Percentiles rank a stretch among this genome's conserved stretches.
These are phyloP conservation scores for Boletus huronensis DNA, from an alignment of 768 basidiomycete genomes.

Conservation along the genomic window DNA sequence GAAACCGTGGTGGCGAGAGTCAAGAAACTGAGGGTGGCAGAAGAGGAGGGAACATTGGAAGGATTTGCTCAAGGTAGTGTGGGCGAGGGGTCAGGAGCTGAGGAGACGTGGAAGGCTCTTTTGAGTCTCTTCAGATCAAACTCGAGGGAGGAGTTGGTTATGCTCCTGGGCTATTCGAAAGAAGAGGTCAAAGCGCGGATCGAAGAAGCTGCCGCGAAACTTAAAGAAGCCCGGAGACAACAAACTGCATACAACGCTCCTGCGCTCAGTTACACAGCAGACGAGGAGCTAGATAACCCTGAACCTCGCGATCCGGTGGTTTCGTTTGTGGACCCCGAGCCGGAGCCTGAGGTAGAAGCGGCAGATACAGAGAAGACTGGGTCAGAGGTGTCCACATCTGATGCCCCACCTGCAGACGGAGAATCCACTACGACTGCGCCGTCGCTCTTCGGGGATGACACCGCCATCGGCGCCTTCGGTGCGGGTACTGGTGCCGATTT, in stretches of 20 bases:
- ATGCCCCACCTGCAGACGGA: slow-evolving; percentile 60
- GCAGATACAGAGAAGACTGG: slow-evolving; percentile 36
- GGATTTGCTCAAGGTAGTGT: slow-evolving; percentile 64
- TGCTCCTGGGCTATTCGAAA: slow-evolving; percentile 89
- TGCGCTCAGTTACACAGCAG: slow-evolving; percentile 30
- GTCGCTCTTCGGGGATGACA: slow-evolving; percentile 83
- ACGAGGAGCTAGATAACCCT: slow-evolving; percentile 42
- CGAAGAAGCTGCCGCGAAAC: slow-evolving; percentile 73
- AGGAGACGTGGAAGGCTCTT: slow-evolving; percentile 84
- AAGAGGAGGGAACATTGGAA: slow-evolving; percentile 54
- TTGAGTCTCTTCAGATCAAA: slow-evolving; percentile 83
- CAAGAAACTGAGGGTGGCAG: slow-evolving; percentile 57
- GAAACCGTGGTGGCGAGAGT: slow-evolving; percentile 71
- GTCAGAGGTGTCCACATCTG: slow-evolving; percentile 73
- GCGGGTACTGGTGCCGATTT: slow-evolving; percentile 68
- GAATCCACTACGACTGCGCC: slow-evolving; percentile 86
- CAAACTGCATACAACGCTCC: slow-evolving; percentile 24
- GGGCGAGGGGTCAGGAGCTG: slow-evolving; percentile 28
- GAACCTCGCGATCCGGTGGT: slow-evolving; percentile 72
- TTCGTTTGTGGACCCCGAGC: slow-evolving; percentile 72
- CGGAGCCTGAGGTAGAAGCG: slow-evolving; percentile 28
- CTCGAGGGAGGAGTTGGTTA: slow-evolving; percentile 86
- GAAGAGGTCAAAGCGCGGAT: slow-evolving; percentile 76
- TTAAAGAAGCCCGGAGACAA: slow-evolving; percentile 45
- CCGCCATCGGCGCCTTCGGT: slow-evolving; percentile 54